Evolutionary conservation across 495 filamentous ascomycete species (phyloP).

Genomic region (Penicillium salamii): DNA sequence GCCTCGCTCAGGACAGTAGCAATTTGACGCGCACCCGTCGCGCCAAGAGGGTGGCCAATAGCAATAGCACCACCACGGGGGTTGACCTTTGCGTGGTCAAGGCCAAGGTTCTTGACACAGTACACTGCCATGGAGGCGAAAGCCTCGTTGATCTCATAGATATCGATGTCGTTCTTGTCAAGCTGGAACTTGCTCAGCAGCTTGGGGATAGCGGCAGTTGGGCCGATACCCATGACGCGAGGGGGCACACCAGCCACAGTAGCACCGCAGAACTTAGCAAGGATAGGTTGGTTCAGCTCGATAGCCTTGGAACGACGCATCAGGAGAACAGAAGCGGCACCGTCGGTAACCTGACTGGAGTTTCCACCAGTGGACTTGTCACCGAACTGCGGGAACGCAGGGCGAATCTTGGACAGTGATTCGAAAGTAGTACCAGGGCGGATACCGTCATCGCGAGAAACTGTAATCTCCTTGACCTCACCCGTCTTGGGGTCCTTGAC

Average conservation of each 20-base stretch:
- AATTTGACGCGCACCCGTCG: constrained; percentile 77
- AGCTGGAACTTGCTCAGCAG: constrained; percentile 77
- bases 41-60: constrained; percentile 78
- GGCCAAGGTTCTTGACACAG: constrained; percentile 71
- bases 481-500: constrained; percentile 82
- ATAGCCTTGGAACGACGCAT: constrained; percentile 92
- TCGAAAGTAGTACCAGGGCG: constrained; percentile 87
- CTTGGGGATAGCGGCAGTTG: constrained; percentile 92
- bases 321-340: constrained; percentile 83
- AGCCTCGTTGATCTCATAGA: constrained; percentile 95
- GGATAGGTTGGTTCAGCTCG: constrained; percentile 83
- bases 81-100: constrained; percentile 87
- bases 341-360: constrained; percentile 92
- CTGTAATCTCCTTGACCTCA: constrained; percentile 68
- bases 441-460: constrained; percentile 85
- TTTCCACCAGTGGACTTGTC: constrained; percentile 92
- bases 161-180: constrained; percentile 76
- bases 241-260: constrained; percentile 88
- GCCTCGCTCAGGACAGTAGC: constrained; percentile 82
- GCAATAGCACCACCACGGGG: constrained; percentile 78
- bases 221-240: constrained; percentile 96
- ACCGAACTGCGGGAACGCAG: constrained; percentile 88
- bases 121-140: constrained; percentile 98
- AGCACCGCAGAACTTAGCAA: constrained; percentile 91
- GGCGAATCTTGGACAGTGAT: constrained; percentile 76